Percentiles rank a stretch among this genome's conserved stretches.
phyloP scores from a whole-genome alignment of 495 filamentous ascomycete species.

The Hypomontagnella submonticulosa region DNA sequence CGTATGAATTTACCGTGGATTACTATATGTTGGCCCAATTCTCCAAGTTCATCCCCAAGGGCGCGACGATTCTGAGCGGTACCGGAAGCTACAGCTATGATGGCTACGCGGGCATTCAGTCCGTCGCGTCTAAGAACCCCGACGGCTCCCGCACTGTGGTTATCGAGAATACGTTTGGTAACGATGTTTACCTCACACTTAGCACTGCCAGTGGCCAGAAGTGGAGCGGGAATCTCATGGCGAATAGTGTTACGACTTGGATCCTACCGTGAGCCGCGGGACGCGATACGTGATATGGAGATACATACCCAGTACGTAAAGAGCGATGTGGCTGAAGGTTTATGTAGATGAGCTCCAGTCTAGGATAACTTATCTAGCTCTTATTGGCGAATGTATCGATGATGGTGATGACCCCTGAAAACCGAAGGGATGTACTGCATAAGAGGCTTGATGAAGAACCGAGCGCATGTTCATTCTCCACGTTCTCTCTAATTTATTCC shows the following conservation, averaged over 20 bases:
- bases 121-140: constrained; percentile 62
- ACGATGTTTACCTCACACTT: constrained; percentile 61
- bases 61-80: constrained; percentile 59
- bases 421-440: too few relatives aligned
- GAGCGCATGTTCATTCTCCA: too few relatives aligned
- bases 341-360: too few relatives aligned
- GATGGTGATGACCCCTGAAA: too few relatives aligned
- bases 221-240: constrained; percentile 63
- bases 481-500: too few relatives aligned
- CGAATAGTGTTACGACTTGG: constrained; percentile 64
- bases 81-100: constrained; percentile 61
- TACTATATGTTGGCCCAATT: constrained; percentile 70
- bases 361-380: too few relatives aligned
- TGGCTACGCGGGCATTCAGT: constrained; percentile 57
- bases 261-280: constrained; percentile 53
- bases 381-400: too few relatives aligned
- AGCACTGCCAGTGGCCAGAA: constrained; percentile 55
- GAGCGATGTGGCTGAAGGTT: too few relatives aligned
- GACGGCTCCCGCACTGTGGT: constrained; percentile 64
- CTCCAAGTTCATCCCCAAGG: constrained; percentile 65
- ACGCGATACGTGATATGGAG: background rate
- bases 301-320: too few relatives aligned
- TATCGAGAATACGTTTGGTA: constrained; percentile 63
- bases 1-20: constrained; percentile 59
- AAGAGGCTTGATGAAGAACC: too few relatives aligned